These are phyloP conservation scores for Rhynchospora breviuscula DNA, from an alignment of 176 grass and related monocot genomes.

Conservation along the genomic window DNA sequence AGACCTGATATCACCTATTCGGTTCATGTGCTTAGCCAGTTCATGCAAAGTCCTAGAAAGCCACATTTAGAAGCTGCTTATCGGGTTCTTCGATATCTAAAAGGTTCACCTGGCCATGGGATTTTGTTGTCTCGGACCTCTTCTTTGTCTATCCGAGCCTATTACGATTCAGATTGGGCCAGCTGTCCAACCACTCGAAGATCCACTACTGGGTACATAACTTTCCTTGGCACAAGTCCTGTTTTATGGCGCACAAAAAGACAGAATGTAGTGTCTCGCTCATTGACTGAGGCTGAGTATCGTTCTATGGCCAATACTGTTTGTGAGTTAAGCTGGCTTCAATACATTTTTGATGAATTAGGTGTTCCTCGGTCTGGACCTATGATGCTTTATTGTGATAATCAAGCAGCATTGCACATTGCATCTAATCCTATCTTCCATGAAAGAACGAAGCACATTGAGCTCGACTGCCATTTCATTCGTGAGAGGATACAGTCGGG, in stretches of 20 bases:
- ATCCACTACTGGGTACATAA: background rate
- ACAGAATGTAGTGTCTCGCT: too few species aligned
- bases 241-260: too few species aligned
- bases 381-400: too few species aligned
- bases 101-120: background rate
- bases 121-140: background rate
- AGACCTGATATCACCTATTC: background rate
- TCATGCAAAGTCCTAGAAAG: background rate
- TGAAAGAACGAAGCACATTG: background rate
- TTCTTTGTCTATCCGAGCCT: background rate
- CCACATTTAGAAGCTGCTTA: background rate
- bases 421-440: background rate
- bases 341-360: too few species aligned
- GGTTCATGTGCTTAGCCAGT: background rate
- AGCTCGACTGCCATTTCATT: background rate
- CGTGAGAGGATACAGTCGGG: background rate
- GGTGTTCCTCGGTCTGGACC: too few species aligned
- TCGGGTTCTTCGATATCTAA: slow-evolving; percentile 3
- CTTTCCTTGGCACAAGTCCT: too few species aligned
- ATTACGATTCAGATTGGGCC: background rate
- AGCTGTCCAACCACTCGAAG: background rate
- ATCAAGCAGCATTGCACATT: background rate
- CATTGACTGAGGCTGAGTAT: too few species aligned
- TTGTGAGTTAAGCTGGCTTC: too few species aligned
- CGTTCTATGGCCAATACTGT: too few species aligned